Base-by-base conservation (phyloP, 1,284 basidiomycete species). In the Marasmius fiardii region DNA sequence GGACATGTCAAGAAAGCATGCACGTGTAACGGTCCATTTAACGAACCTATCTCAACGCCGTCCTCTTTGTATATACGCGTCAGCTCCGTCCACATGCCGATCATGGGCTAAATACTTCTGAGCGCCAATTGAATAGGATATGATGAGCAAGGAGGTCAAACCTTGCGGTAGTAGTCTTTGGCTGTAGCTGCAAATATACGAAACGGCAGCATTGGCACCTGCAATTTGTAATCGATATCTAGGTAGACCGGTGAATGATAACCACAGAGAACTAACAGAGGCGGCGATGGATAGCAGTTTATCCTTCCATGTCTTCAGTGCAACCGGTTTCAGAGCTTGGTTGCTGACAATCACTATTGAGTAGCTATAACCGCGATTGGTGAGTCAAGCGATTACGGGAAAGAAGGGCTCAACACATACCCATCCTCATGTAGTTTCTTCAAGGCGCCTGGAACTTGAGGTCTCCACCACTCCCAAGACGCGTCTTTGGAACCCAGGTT, bases 81-180 rank as follows among this genome's bases (percentile, higher is more conserved):
- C 41, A 94, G 72, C 59, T 85, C 84, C 56, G 83, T 77, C 86
- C 89, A 96, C 82, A 96, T 94, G 3, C 93, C 93, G 8, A 83
- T 83, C 74, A 92, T 86, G 2, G 94, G 94, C 70, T 58, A 18
- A 3, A 7, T 20, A 11, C 12, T 37, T 44, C 11, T 41, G 8
- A 41, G 39, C 16, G 39, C 4, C 28, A 31, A 44, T 24, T 20
- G 23, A 10, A 33, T n/a, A 12, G 8, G 43, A 16, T 21, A 3
- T 14, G 12, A 34, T 4, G 10, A 41, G 18, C 7, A 12, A 24
- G 18, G 7, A 7, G 33, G 18, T 23, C 4, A 16, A 7, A 56
- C 57, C 51, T 98, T 98, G n/a, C 95, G 79, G 64, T 82, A 93
- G 21, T 77, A 74, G 65, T 96, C 92, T 63, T 81, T 85, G 4